These are phyloP conservation scores for Dillenia suffruticosa DNA, from an alignment of 164 flowering plant species.

Conservation along the genomic window DNA sequence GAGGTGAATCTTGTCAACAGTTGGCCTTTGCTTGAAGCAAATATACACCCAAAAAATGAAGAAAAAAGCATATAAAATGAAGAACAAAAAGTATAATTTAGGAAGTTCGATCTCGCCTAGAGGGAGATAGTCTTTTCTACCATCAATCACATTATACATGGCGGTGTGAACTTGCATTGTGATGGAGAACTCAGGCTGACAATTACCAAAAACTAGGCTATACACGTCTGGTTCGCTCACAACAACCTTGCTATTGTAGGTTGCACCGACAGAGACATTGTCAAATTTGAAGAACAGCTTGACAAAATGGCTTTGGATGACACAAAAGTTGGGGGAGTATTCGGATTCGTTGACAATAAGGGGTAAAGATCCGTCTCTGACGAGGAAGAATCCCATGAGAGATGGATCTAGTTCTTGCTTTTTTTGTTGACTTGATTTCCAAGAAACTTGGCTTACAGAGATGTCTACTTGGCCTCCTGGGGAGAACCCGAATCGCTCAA, in stretches of 20 bases:
- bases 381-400: constrained; percentile 40
- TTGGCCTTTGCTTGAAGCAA: constrained; percentile 21
- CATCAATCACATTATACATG: constrained; percentile 30
- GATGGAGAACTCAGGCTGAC: constrained; percentile 33
- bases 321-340: constrained; percentile 19
- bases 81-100: constrained; percentile 20
- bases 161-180: constrained; percentile 35
- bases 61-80: constrained; percentile 14
- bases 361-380: constrained; percentile 15
- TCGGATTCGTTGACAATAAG: constrained; percentile 26
- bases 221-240: constrained; percentile 31
- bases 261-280: not conserved
- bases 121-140: constrained; percentile 26
- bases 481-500: constrained; percentile 38
- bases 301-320: constrained; percentile 25
- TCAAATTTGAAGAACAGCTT: constrained; percentile 23
- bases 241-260: constrained; percentile 10
- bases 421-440: constrained; percentile 19
- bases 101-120: constrained; percentile 31
- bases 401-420: constrained; percentile 19
- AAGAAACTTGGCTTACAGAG: constrained; percentile 21
- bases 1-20: constrained; percentile 29
- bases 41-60: constrained; percentile 18
- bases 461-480: constrained; percentile 23
- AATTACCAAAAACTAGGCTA: constrained; percentile 36